Evolutionary conservation across 176 grass and related monocot genomes (phyloP), one percentile per base, ranked within the genome.

Genomic region (Aechmea fasciata): DNA sequence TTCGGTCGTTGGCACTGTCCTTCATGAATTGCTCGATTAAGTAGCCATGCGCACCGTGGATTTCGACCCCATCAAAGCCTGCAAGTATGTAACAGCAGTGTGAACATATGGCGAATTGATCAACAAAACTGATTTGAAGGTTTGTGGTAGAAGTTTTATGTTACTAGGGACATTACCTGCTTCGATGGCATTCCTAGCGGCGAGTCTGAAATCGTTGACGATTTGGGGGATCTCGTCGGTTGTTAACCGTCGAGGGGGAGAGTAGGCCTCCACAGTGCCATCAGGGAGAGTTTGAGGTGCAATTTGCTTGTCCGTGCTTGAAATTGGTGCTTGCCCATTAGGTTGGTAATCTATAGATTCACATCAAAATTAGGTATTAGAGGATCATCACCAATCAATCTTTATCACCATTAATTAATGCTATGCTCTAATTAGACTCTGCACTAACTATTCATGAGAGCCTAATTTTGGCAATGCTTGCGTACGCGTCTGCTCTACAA

Each of bases 171-270:
- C 2, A 41, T 41, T 29, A 83, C 81, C 81, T 5, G 81, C 81
- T 52, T 68, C 75, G 13, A 77, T 49, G 9, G 80, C 73, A 20
- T 82, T 82, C 18, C 59, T 75, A 11, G 73, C 80, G 18, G 81
- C 75, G 9, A 69, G 7, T 47, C 75, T 78, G 63, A 73, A 83
- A 41, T 83, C 68, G 9, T 78, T 64, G 12, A 83, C 50, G 11
- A 74, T 19, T 11, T 3, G 25, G 11, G 75, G 69, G n/a, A 79
- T 83, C 75, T 83, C 81, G 13, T 79, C 81, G 3, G 67, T 65
- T 1, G 14, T 26, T 11, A 83, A 67, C n/a, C 69, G 51, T 52
- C 81, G 55, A 11, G 80, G 74, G 47, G 48, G 9, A 48, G 79
- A 17, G 54, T 17, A 69, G 10, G 64, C 0, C 22, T 69, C 0